Evolutionary conservation across 805 yeast species (phyloP), one percentile per base, ranked within the genome.

Genomic region (Ascoidea rubescens): DNA sequence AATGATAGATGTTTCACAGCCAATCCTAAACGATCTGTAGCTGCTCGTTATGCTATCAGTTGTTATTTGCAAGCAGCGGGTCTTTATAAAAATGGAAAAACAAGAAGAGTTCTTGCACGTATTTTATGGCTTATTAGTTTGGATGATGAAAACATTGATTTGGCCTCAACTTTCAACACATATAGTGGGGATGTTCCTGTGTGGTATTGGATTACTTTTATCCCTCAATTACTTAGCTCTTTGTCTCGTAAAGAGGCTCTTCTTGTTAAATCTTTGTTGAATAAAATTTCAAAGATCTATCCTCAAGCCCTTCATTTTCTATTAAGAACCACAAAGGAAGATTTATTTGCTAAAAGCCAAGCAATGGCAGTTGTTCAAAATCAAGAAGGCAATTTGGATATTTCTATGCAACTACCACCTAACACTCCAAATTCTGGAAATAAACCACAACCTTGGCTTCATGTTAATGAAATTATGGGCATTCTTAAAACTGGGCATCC

Each of bases 51-150:
- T 65, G 98, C 99, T 2, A 82, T 93, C 49, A 84, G 95, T 60
- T 93, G 99, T 65, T 95, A 90, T 67, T 72, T 93, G 57, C 98
- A 95, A 66, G 99, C 99, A 17, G 97, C 98, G 17, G 96, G 98
- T 2, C 71, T 93, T 52, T 95, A 90, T 73, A 90, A 93, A 68
- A 90, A 84, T 63, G 86, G 91, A 43, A 91, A 93, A 66, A 82
- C 97, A 0, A 77, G 99, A 61, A 83, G 87, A 59, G 71, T 93
- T 32, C 69, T 93, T 51, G 93, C 96, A 48, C 75, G 98, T 52
- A 87, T 95, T 50, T 71, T 93, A 51, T 93, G 99, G 99, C 75
- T 93, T 55, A 82, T 93, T 52, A 83, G 96, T 55, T 72, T 91
- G 67, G 98, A 93, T 66, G 96, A 93, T 64, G 72, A 84, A 1